These are phyloP conservation scores for Pouteria glomerata DNA, from an alignment of 148 eudicot species.

Conservation along the genomic window DNA sequence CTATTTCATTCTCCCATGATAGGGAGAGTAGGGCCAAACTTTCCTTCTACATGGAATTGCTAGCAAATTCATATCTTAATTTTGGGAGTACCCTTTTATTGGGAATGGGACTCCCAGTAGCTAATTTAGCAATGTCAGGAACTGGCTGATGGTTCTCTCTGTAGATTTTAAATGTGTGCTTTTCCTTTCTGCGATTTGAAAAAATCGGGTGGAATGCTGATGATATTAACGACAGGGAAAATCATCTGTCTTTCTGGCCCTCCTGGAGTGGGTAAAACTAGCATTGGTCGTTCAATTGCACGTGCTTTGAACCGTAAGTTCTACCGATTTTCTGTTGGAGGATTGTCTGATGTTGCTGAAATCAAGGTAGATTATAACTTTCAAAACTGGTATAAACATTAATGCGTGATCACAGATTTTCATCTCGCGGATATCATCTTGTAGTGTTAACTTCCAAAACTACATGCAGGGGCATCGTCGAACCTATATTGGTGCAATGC, in stretches of 20 bases:
- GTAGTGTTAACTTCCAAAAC: conserved; percentile 13
- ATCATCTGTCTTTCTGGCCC: conserved; percentile 96
- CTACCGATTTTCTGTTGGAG: conserved; percentile 97
- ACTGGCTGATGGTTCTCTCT: too few relatives aligned
- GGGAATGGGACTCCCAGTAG: too few relatives aligned
- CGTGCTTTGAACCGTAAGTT: conserved; percentile 96
- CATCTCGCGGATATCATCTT: background rate
- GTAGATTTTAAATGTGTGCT: background rate
- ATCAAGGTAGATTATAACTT: conserved; percentile 55
- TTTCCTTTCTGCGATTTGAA: background rate
- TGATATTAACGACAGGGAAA: conserved; percentile 50
- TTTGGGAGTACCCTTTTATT: too few relatives aligned
- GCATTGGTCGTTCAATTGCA: conserved; percentile 98
- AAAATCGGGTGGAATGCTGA: background rate
- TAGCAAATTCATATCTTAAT: too few relatives aligned
- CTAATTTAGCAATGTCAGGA: too few relatives aligned
- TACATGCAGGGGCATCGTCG: conserved; percentile 90
- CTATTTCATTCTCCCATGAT: too few relatives aligned
- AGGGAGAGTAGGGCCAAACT: too few relatives aligned
- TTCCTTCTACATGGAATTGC: too few relatives aligned
- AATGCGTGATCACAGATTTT: background rate
- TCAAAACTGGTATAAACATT: background rate
- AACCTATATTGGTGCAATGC: conserved; percentile 99
- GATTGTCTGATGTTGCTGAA: conserved; percentile 98
- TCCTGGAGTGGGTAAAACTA: conserved; percentile 98